Base-by-base conservation (phyloP, 2,329 filamentous ascomycete genomes). In the Arachnomyces sp. region DNA sequence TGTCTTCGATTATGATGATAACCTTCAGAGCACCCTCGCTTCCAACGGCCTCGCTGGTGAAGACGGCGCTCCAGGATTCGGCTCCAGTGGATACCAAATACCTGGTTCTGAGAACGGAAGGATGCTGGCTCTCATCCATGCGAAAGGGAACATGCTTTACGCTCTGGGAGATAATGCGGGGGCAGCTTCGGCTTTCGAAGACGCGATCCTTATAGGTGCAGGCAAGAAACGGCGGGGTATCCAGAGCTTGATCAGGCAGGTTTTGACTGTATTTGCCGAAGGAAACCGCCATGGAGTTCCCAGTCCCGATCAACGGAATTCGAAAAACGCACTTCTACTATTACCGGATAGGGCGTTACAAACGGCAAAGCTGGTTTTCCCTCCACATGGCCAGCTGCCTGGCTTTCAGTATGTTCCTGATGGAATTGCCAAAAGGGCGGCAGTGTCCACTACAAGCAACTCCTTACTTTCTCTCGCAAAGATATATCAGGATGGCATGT, bases 131-230 rank as follows among this genome's bases (percentile, higher is more conserved):
- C 73, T 98, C 12, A 80, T 96, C 31, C 92, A 98, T 63, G 89
- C 90, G 14, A 98, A 96, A 62, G 92, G 90, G n/a, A 96, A 96
- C 47, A 93, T 96, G 82, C 72, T 96, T 2, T 98, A 98, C 63
- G 80, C 85, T 17, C 67, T 93, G 20, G 90, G 90, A 34, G 82
- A 95, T 49, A 84, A 92, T 48, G 71, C 74, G 30, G 77, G 74
- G 31, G 92, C 92, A 31, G 88, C 90, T 1, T 77, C 80, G 51
- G 87, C 92, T 3, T 98, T 98, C 52, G 92, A 98, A 59, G 88
- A 95, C 60, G 90, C 89, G 0, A 87, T 98, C 3, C 65, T 95
- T 39, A 90, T 98, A 47, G 89, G 87, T 43, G 76, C 84, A 18
- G 89, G 88, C 2, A 76, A 80, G 45, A 71, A 74, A 34, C 74